Evolutionary conservation across 1,139 yeast genomes (phyloP), one percentile per base, ranked within the genome.

Genomic region (Protomyces inouyei): DNA sequence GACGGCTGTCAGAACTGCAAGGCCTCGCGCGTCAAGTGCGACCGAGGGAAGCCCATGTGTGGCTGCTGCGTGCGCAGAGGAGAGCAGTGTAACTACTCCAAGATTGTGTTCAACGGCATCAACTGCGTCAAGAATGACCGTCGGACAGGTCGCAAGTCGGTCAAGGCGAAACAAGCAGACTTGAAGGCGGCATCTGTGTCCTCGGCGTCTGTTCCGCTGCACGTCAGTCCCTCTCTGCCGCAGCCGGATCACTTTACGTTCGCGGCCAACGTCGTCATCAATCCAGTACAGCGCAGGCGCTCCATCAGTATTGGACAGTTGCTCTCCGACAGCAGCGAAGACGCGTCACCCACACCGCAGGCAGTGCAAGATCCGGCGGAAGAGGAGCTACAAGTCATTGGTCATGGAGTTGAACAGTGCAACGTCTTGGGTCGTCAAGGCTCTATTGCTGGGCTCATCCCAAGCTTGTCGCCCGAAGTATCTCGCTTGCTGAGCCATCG

Each of bases 1-100:
- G 63, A 59, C 32, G 63, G 63, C 14, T 59, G 63, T 32, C 63
- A 59, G 28, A 59, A 52, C 40, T 59, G 63, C 53, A 59, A 59
- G 32, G 56, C 52, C 16, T 9, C 35, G 21, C 63, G 63, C 28
- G 57, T 59, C 43, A 59, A 52, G 25, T 59, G 63, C 32, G 63
- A 59, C 53, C 53, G 63, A 6, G 28, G 36, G 16, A 52, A 52
- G 35, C 63, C 63, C 6, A 45, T 37, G 16, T 59, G 63, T n/a
- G 57, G 57, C 10, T 52, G 56, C 48, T 59, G 63, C 37, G 45
- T 40, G 16, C 38, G 53, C n/a, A 32, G 55, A 12, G 32, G 40
- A 8, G 57, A 59, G 43, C 21, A 28, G 32, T 59, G 63, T 35
- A 59, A 59, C 36, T 59, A 52, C 52, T 52, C 57, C 32, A 59